Base-by-base conservation (phyloP, 495 filamentous ascomycete species). In the Chaetomium cochliodes region DNA sequence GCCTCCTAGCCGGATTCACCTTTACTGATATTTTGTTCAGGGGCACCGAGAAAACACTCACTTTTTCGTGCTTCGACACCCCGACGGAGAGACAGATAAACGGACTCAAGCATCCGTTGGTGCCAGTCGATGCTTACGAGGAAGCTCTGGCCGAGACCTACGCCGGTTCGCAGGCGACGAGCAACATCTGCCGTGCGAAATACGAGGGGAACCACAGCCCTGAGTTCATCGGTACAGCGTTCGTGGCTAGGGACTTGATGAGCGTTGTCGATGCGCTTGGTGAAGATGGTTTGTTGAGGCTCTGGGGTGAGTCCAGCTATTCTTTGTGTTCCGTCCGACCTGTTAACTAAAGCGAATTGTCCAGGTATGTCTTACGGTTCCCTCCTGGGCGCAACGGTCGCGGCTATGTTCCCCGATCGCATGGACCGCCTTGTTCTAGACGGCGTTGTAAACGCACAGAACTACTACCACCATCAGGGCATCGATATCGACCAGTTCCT, bases 361-460 rank as follows among this genome's bases (percentile, higher is more conserved):
- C 87, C 22, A 60, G 85, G 84, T 5, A 76, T 83, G 16, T 85
- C 82, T 3, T 88, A 88, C 70, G 86, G 85, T 8, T 84, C 85
- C 20, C 58, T 85, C 12, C 72, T 87, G 0, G 86, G 86, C 9
- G 70, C 78, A 58, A 88, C 70, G 39, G 75, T 77, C 51, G 76
- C 76, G 8, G 67, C 76, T 16, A 74, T 78, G 74, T 77, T 77
- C 51, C 76, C 77, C 15, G 73, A 75, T 46, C 68, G 74, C 13
- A 72, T 80, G 1, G 75, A 70, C 2, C 62, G 73, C 49, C 52
- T 77, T 58, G 60, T 77, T 18, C 63, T 78, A 16, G 76, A 78
- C 60, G 76, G 76, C 39, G 62, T 76, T 7, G 62, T 75, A 5
- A 71, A 80, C 56, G 67, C 70, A 6, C 68, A 75, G 37, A 58